A percentile compares a stretch with the other conserved stretches of the same genome.
Conservation (phyloP, 2,329 filamentous ascomycete genomes). For the Colletotrichum theobromicola region DNA sequence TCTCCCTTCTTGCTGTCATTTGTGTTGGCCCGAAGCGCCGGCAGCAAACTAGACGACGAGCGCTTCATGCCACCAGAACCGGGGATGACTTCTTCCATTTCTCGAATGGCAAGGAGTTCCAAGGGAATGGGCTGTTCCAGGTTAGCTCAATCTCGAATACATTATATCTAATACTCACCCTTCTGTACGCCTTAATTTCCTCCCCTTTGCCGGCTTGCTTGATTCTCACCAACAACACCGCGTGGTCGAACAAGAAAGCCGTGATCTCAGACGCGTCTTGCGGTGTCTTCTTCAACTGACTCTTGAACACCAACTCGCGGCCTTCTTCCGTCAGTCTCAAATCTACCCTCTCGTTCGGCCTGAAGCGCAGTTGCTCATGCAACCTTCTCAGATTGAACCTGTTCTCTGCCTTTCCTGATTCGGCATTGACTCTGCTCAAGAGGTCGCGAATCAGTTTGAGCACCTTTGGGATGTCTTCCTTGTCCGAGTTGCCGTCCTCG, state of each 20-base stretch:
- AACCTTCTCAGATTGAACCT: conserved; percentile 93
- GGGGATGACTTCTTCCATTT: conserved; percentile 96
- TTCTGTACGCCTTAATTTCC: conserved; percentile 92
- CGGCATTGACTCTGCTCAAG: conserved; percentile 86
- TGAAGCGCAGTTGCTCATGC: conserved; percentile 90
- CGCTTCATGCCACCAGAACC: conserved; percentile 81
- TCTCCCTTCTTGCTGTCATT: conserved; percentile 68
- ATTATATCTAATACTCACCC: conserved; percentile 43
- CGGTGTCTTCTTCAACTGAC: conserved; percentile 88
- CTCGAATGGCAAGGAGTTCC: conserved; percentile 89
- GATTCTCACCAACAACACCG: conserved; percentile 86
- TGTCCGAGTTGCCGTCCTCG: conserved; percentile 86
- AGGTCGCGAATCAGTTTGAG: conserved; percentile 87
- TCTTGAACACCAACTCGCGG: conserved; percentile 93
- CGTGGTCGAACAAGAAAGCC: conserved; percentile 95
- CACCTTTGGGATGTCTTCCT: conserved; percentile 89
- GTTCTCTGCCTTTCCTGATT: conserved; percentile 97
- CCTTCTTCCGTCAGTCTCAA: conserved; percentile 93
- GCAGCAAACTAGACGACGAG: conserved; percentile 83
- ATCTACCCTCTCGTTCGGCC: conserved; percentile 88
- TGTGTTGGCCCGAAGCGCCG: conserved; percentile 52
- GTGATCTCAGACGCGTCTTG: conserved; percentile 82
- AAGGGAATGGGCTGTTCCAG: conserved; percentile 79
- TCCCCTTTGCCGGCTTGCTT: conserved; percentile 94
- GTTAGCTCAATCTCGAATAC: conserved; percentile 1